Evolutionary conservation across 371 early-diverging fungal genomes (phyloP).

Genomic region (Entomophthora muscae): DNA sequence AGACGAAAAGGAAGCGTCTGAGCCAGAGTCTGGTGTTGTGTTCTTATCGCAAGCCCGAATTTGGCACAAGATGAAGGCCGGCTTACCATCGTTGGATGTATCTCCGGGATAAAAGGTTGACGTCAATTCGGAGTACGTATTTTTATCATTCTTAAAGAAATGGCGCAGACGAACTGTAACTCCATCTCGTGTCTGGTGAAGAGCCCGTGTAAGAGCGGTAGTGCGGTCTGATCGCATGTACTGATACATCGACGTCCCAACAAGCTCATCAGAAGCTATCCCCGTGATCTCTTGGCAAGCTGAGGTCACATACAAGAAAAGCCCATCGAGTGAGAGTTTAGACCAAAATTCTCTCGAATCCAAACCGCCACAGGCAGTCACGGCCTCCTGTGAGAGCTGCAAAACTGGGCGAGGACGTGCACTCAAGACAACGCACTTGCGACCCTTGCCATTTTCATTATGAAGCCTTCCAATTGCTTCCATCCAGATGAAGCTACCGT

Average conservation of each 20-base stretch:
- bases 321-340: constrained; percentile 34
- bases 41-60: neutral
- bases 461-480: constrained; percentile 36
- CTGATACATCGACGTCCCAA: constrained; percentile 33
- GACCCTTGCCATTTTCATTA: constrained; percentile 30
- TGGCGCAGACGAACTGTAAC: constrained; percentile 22
- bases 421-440: constrained; percentile 36
- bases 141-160: constrained; percentile 10
- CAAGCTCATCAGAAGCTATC: constrained; percentile 13
- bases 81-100: neutral
- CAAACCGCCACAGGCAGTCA: constrained; percentile 7
- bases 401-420: constrained; percentile 29
- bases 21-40: neutral
- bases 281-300: constrained; percentile 22
- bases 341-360: constrained; percentile 35
- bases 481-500: constrained; percentile 36
- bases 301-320: constrained; percentile 28
- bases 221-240: constrained; percentile 28
- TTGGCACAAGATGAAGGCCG: constrained; percentile 4
- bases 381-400: constrained; percentile 16
- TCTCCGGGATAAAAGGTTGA: constrained; percentile 1
- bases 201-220: constrained; percentile 23
- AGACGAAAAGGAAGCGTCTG: neutral
- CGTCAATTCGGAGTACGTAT: neutral
- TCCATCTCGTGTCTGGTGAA: constrained; percentile 24